A percentile compares a stretch with the other conserved stretches of the same genome.
Evolutionary conservation across 2,329 filamentous ascomycete species (phyloP).

Genomic region (Phyllosticta citriasiana): DNA sequence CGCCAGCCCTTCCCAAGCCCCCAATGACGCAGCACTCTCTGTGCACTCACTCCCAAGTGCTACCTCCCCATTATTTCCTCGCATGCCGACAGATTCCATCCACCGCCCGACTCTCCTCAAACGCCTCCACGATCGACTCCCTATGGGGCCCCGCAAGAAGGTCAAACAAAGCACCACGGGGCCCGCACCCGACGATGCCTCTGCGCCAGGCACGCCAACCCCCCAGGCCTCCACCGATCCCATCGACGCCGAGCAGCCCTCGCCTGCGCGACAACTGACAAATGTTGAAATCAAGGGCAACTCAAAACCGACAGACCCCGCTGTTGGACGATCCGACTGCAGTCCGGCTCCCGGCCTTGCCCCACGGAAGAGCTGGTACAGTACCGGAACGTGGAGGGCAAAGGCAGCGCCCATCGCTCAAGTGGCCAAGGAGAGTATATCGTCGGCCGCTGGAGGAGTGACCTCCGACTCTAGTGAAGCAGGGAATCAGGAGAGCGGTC

Average conservation of each 20-base stretch:
- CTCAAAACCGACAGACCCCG: not conserved
- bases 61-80: constrained; percentile 5
- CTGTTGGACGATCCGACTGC: not conserved
- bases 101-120: constrained; percentile 12
- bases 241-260: not conserved
- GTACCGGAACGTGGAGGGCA: constrained; percentile 34
- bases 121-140: constrained; percentile 10
- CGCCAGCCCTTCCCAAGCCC: not conserved
- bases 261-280: not conserved
- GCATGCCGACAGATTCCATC: constrained; percentile 7
- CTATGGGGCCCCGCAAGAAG: constrained; percentile 35
- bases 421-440: constrained; percentile 36
- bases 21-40: constrained; percentile 1
- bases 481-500: constrained; percentile 17
- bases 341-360: constrained; percentile 12
- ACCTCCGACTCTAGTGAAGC: constrained; percentile 29
- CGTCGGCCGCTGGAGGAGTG: constrained; percentile 33
- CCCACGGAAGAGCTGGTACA: constrained; percentile 31
- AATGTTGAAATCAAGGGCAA: not conserved
- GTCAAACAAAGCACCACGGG: constrained; percentile 29
- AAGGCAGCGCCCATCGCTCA: constrained; percentile 39
- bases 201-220: not conserved
- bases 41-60: constrained; percentile 6
- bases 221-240: not conserved
- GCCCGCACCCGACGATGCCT: constrained; percentile 14